Conservation (phyloP, 345 rosid genomes). For the Arabidopsis arenosa region DNA sequence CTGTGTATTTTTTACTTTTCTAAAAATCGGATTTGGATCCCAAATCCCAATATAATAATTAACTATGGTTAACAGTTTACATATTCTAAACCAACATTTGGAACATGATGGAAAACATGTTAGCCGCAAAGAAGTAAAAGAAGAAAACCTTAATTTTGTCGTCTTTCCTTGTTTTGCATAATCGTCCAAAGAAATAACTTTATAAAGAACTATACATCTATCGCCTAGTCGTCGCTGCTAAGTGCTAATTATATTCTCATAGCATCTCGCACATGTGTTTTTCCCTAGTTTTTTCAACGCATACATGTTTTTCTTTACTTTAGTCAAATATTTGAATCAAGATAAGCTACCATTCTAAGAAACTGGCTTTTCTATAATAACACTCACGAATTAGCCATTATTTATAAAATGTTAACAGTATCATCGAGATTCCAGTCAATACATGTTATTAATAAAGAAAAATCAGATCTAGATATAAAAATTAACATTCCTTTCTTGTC, state of each 20-base stretch:
- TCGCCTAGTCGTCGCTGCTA: neutral
- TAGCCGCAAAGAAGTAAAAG: neutral
- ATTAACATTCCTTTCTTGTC: no score
- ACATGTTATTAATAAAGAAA: no score
- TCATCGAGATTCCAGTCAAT: no score
- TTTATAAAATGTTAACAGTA: no score
- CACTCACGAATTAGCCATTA: no score
- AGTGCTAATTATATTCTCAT: neutral
- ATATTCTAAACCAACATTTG: no score
- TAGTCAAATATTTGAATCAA: neutral
- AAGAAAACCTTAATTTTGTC: no score
- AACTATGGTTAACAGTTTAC: no score
- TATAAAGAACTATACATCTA: neutral
- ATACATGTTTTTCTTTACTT: neutral
- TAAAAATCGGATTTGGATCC: no score
- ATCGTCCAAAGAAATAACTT: neutral
- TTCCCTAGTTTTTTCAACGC: neutral
- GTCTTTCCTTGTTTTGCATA: neutral
- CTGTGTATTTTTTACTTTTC: no score
- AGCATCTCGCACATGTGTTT: neutral
- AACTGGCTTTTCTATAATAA: neutral
- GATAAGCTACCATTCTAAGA: neutral
- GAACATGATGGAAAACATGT: neutral
- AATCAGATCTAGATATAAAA: no score
- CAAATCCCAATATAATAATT: no score